Conservation (phyloP, 2,329 filamentous ascomycete genomes). For the Capronia coronata region DNA sequence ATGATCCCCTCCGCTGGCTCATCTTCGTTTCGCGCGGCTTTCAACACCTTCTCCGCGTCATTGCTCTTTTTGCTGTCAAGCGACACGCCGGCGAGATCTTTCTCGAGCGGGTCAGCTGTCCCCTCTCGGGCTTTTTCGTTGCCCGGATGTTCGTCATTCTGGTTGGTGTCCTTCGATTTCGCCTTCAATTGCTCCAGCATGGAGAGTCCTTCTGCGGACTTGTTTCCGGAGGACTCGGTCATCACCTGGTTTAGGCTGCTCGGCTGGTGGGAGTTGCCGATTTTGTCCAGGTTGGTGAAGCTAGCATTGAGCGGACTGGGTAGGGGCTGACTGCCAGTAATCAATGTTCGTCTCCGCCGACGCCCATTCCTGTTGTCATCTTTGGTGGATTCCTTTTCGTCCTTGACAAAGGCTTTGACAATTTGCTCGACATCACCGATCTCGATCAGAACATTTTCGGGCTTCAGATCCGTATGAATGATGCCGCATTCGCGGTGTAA, state of each 20-base stretch:
- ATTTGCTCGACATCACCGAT: slow-evolving; percentile 99
- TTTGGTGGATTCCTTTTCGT: slow-evolving; percentile 67
- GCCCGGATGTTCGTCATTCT: slow-evolving; percentile 34
- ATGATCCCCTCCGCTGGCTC: slow-evolving; percentile 56
- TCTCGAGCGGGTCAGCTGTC: slow-evolving; percentile 76
- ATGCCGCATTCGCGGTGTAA: slow-evolving; percentile 97
- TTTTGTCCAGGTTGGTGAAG: slow-evolving; percentile 72
- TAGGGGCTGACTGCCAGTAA: slow-evolving; percentile 92
- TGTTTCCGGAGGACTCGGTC: slow-evolving; percentile 52
- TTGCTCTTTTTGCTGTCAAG: slow-evolving; percentile 64
- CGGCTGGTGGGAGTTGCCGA: slow-evolving; percentile 52
- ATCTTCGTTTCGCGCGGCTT: slow-evolving; percentile 49
- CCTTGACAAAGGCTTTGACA: slow-evolving; percentile 91
- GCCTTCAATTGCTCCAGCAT: slow-evolving; percentile 55
- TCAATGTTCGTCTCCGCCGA: slow-evolving; percentile 81
- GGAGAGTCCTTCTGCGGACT: slow-evolving; percentile 39
- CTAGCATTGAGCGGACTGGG: slow-evolving; percentile 89
- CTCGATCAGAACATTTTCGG: slow-evolving; percentile 96
- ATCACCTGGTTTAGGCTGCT: slow-evolving; percentile 79
- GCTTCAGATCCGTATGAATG: slow-evolving; percentile 85
- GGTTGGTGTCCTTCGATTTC: slow-evolving; percentile 36
- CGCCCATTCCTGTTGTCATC: slow-evolving; percentile 89
- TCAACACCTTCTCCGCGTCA: slow-evolving; percentile 50
- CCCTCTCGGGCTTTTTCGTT: slow-evolving; percentile 52
- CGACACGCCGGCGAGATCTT: slow-evolving; percentile 90